These are phyloP conservation scores for Erodium chrysanthum DNA, from an alignment of 441 rosid species.

Conservation along the genomic window DNA sequence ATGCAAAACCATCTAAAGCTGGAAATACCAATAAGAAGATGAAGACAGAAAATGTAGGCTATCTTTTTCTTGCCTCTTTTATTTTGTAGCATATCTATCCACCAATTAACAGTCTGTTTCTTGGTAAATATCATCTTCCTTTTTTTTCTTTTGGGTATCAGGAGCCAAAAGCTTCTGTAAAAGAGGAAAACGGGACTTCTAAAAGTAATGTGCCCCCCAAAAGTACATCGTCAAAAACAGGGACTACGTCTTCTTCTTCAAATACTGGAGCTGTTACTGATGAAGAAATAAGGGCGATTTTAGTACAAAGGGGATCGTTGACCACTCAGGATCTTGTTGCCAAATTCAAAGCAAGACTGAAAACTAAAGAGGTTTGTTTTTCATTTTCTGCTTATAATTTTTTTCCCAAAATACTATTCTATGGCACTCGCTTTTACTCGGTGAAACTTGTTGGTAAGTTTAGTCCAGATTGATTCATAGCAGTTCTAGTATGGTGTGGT, in stretches of 20 bases:
- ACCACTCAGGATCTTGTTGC: slow-evolving; percentile 88
- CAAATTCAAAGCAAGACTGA: slow-evolving; percentile 68
- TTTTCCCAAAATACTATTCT: neutral
- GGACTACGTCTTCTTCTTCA: slow-evolving; percentile 17
- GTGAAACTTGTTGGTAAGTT: too few species aligned
- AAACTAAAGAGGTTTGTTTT: slow-evolving; percentile 47
- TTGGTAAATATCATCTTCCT: slow-evolving; percentile 3
- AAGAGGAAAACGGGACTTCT: slow-evolving; percentile 41
- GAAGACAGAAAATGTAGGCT: slow-evolving; percentile 68
- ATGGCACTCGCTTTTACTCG: too few species aligned
- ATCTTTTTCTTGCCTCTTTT: slow-evolving; percentile 9
- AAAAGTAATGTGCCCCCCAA: slow-evolving; percentile 36
- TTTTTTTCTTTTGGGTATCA: slow-evolving; percentile 27
- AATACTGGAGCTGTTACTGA: slow-evolving; percentile 62
- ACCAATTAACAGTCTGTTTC: neutral
- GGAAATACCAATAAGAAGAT: slow-evolving; percentile 61
- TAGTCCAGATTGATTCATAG: too few species aligned
- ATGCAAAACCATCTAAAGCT: slow-evolving; percentile 46
- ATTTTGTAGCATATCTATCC: neutral
- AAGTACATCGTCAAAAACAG: slow-evolving; percentile 36
- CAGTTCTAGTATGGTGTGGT: too few species aligned
- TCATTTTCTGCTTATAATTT: too few species aligned
- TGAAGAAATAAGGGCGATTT: slow-evolving; percentile 75
- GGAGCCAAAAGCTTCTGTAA: slow-evolving; percentile 51
- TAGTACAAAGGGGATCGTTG: slow-evolving; percentile 61